A percentile compares a stretch with the other conserved stretches of the same genome.
phyloP scores from a whole-genome alignment of 2,329 filamentous ascomycete genomes.

The Lachnellula suecica region DNA sequence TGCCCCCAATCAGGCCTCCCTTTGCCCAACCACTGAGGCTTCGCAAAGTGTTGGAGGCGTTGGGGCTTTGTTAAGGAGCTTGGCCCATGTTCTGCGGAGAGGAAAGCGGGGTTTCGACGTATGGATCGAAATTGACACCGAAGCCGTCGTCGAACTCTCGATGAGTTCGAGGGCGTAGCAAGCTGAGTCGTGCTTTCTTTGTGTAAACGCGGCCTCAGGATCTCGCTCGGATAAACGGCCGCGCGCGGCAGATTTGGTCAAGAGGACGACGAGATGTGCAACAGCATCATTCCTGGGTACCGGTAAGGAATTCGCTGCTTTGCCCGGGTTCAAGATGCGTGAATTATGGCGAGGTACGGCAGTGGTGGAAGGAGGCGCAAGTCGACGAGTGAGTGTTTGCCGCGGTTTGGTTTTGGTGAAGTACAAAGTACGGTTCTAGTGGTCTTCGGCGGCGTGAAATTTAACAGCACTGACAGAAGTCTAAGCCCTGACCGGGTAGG shows the following conservation, averaged over 20 bases:
- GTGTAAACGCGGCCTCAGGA: background rate
- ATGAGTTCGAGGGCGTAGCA: background rate
- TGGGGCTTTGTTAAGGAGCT: no score
- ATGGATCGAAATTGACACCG: background rate
- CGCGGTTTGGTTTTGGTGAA: no score
- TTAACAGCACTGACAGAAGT: no score
- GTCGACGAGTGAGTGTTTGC: no score
- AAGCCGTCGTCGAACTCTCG: background rate
- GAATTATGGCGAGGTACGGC: no score
- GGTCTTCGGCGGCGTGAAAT: no score
- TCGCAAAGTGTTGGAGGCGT: no score
- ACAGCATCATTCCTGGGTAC: background rate
- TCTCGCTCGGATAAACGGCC: background rate
- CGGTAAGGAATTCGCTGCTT: background rate
- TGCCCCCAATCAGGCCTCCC: background rate
- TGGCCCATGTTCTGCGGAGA: constrained; percentile 4
- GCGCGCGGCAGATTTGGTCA: background rate
- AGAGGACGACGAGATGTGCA: background rate
- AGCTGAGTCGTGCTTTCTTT: background rate
- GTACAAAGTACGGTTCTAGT: no score
- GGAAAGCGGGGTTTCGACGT: no score
- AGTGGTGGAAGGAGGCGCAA: background rate
- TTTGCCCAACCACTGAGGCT: background rate
- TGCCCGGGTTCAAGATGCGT: no score
- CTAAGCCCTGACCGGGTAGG: no score